Percentiles rank a stretch among this genome's conserved stretches.
Conservation (phyloP, 306 rosid genomes). For the Ceratonia siliqua region DNA sequence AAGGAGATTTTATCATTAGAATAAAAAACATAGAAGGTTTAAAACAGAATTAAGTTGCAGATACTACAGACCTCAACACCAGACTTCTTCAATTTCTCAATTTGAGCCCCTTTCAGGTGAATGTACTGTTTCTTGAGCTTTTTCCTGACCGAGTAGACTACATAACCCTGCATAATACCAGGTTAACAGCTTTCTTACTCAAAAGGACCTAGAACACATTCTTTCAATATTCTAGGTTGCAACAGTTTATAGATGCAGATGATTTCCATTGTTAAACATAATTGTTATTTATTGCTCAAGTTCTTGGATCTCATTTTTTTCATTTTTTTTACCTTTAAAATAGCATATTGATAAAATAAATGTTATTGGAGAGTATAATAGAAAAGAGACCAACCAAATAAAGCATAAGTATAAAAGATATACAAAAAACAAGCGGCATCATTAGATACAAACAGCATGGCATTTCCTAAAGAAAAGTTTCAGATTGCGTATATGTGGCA, state of each 20-base stretch:
- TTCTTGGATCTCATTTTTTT: not conserved
- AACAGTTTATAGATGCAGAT: not conserved
- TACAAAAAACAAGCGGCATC: not conserved
- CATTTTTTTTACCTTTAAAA: not conserved
- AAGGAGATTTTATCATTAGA: slow-evolving; percentile 35
- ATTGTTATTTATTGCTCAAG: not conserved
- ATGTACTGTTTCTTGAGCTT: slow-evolving; percentile 87
- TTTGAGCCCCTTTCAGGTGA: slow-evolving; percentile 88
- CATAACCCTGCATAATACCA: slow-evolving; percentile 73
- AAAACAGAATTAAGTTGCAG: slow-evolving; percentile 21
- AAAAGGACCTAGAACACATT: not conserved
- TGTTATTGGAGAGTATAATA: not conserved
- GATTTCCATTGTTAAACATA: not conserved
- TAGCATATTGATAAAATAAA: not conserved
- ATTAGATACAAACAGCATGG: not conserved
- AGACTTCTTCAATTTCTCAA: slow-evolving; percentile 88
- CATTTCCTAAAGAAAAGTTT: not conserved
- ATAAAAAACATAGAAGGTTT: slow-evolving; percentile 8
- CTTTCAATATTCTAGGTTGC: not conserved
- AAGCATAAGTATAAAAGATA: not conserved
- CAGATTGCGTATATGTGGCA: not conserved
- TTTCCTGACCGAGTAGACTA: slow-evolving; percentile 85
- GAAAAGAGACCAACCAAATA: not conserved
- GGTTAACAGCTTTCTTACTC: slow-evolving; percentile 2
- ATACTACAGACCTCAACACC: slow-evolving; percentile 82